Conservation (phyloP, 768 basidiomycete genomes). For the Kondoa malvinella region DNA sequence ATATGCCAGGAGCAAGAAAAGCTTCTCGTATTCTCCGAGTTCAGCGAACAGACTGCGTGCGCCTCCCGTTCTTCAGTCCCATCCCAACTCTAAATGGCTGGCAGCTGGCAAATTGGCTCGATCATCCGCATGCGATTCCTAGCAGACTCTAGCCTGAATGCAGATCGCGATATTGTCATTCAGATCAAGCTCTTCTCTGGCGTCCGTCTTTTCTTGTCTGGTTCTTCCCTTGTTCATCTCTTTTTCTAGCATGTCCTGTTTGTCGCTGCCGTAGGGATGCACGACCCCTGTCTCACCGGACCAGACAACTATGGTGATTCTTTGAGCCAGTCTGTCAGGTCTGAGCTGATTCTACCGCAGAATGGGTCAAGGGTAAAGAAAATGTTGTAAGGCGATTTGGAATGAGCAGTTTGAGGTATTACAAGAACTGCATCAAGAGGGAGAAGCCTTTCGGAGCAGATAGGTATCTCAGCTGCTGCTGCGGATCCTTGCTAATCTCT, state of each 20-base stretch:
- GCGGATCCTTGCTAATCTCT: no score
- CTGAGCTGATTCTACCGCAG: no score
- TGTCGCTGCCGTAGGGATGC: neutral
- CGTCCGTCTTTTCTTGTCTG: neutral
- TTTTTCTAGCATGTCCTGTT: neutral
- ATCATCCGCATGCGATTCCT: neutral
- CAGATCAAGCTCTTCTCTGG: neutral
- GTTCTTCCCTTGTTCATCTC: neutral
- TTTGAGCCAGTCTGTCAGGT: no score
- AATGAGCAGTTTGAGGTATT: neutral
- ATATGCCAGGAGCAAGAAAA: neutral
- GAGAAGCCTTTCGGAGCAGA: neutral
- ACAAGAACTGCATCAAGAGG: neutral
- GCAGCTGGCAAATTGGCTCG: neutral
- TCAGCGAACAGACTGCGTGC: neutral
- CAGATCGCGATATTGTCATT: neutral
- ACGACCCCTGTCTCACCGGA: neutral
- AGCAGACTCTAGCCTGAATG: neutral
- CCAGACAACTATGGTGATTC: neutral
- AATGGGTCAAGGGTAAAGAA: neutral
- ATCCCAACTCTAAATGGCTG: no score
- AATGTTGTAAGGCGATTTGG: neutral
- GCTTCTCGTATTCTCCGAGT: neutral
- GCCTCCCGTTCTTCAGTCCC: neutral
- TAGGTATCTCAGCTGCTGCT: neutral